phyloP scores from a whole-genome alignment of 2,329 filamentous ascomycete genomes.

The Ploettnerulaceae sp. region DNA sequence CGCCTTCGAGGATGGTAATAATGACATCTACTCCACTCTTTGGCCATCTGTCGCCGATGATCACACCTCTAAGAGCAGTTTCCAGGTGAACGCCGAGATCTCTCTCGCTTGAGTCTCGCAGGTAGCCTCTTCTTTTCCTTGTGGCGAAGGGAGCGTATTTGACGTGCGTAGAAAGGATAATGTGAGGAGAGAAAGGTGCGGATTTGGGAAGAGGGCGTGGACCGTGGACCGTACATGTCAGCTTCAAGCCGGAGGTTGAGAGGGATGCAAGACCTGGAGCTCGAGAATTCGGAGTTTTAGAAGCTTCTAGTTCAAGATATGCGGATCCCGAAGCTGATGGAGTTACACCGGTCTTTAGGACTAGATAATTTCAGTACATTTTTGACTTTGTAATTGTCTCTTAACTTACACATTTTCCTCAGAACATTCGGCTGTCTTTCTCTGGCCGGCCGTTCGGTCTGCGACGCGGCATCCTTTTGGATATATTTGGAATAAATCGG shows the following conservation, averaged over 20 bases:
- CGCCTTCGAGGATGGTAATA: slow-evolving; percentile 87
- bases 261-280: slow-evolving; percentile 44
- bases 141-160: slow-evolving; percentile 97
- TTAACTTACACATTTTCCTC: slow-evolving; percentile 75
- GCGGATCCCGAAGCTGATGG: slow-evolving; percentile 92
- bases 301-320: slow-evolving; percentile 64
- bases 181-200: slow-evolving; percentile 85
- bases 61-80: slow-evolving; percentile 79
- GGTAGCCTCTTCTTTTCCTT: slow-evolving; percentile 73
- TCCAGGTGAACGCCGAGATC: slow-evolving; percentile 90
- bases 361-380: slow-evolving; percentile 40
- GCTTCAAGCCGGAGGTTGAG: slow-evolving; percentile 64
- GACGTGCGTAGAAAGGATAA: slow-evolving; percentile 87
- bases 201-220: slow-evolving; percentile 86
- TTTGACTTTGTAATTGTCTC: not conserved
- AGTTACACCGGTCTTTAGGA: slow-evolving; percentile 85
- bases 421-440: slow-evolving; percentile 64
- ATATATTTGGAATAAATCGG: slow-evolving; percentile 60
- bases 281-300: slow-evolving; percentile 42
- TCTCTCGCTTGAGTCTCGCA: slow-evolving; percentile 79
- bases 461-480: slow-evolving; percentile 41
- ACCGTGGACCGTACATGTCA: slow-evolving; percentile 89
- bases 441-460: slow-evolving; percentile 46
- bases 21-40: slow-evolving; percentile 97
- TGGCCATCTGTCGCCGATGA: slow-evolving; percentile 95